Base-by-base conservation (phyloP, 2,329 filamentous ascomycete genomes). In the Cordyceps fumosorosea region DNA sequence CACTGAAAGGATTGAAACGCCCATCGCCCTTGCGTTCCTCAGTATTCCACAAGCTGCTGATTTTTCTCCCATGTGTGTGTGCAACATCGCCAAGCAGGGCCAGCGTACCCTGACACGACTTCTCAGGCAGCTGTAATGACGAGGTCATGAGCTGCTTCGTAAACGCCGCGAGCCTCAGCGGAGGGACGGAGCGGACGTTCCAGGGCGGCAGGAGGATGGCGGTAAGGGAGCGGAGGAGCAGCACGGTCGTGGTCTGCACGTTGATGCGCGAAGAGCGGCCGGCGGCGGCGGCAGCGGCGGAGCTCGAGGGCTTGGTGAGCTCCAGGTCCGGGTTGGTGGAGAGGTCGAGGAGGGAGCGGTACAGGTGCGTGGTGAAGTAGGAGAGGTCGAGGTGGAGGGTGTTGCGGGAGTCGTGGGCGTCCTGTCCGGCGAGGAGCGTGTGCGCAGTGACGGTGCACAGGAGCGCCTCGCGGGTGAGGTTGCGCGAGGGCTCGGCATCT, bases 371-470 rank as follows among this genome's bases (percentile, higher is more conserved):
- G 69, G 91, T 93, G 82, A 99, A 99, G 81, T 93, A 97, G 69
- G 89, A 91, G 44, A 99, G 85, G 73, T 99, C 96, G 55, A 99
- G 87, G 70, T 93, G 90, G 5, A 98, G 83, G 51, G 88, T 82
- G 50, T 87, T 84, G 62, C 91, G 89, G 55, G 91, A 89, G 76
- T 92, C 93, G 76, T 90, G 88, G 18, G 88, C 91, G 70, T 97
- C 93, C 77, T 99, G 95, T 55, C 95, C 93, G 66, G 95, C 90
- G 45, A 99, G 86, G 7, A 99, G 86, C n/a, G 93, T 92, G 71
- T 96, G 98, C 29, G 96, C 95, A 0, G 95, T 99, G 69, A 96
- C 92, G 63, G 93, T 96, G 78, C 93, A 97, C 62, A 99, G 89
- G 5, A 99, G 86, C 12, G 90, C 85, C 75, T 98, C 93, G 66